Base-by-base conservation (phyloP, 2,329 filamentous ascomycete species). In the Dothideomycetes sp. region DNA sequence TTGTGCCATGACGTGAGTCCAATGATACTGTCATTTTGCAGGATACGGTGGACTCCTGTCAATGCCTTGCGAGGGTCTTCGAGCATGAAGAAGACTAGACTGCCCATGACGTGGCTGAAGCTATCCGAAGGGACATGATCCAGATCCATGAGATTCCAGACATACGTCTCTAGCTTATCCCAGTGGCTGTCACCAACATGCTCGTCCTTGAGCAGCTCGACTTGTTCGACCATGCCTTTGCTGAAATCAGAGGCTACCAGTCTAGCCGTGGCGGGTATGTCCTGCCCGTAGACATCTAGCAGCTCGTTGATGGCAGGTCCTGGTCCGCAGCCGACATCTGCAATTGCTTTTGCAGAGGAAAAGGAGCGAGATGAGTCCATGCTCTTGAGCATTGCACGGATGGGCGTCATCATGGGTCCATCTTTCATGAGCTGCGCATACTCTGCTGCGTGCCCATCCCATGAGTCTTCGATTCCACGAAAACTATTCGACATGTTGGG, bases 321-420 rank as follows among this genome's bases (percentile, higher is more conserved):
- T 4, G 56, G 54, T 1, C 55, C 56, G 37, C 51, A 53, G 34
- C 56, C 56, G 34, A 56, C 50, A 42, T 59, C 56, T 22, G 54
- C 49, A 29, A 59, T 53, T 1, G 45, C 47, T 0, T 49, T 51
- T 3, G 56, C 56, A 29, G 49, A 31, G 9, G 44, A 44, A 41
- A 57, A 53, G 4, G 56, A 49, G 2, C 31, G 33, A 2, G 48
- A 31, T 4, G 47, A 43, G 41, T 59, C 49, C 5, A 47, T 42
- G 5, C 45, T 44, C 4, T 47, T 40, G 37, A 59, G 47, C 42
- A 58, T 44, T 8, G 37, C 35, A 10, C 22, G 34, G 24, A 52
- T 54, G 2, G 53, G 49, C 19, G 36, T 34, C 12, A 17, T 29
- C 34, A 37, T 41, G 11, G 30, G 27, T 3, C 15, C 9, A n/a